Evolutionary conservation across 768 basidiomycete genomes (phyloP).

Genomic region (Amanita inopinata): DNA sequence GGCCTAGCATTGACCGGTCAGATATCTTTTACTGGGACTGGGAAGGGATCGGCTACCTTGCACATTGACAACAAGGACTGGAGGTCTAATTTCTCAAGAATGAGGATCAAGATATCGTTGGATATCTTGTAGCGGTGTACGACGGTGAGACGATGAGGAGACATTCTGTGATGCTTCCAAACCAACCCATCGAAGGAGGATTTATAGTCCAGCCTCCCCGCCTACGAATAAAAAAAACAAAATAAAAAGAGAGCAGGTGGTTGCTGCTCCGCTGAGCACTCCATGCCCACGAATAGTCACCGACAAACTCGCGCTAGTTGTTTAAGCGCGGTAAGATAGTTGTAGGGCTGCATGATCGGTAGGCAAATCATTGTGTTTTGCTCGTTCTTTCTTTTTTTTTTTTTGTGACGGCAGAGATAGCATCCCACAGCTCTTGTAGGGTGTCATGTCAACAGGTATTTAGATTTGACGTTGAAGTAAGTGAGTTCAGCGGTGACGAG

Average conservation of each 20-base stretch:
- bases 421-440: conserved; percentile 29
- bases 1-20: conserved; percentile 23
- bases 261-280: conserved; percentile 33
- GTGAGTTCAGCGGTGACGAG: conserved; percentile 29
- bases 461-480: conserved; percentile 25
- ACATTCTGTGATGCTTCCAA: conserved; percentile 27
- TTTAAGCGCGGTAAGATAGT: conserved; percentile 31
- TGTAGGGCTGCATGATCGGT: conserved; percentile 34
- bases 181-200: conserved; percentile 21
- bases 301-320: conserved; percentile 32
- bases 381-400: conserved; percentile 36
- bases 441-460: conserved; percentile 48
- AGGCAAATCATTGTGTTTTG: conserved; percentile 39
- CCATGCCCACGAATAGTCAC: conserved; percentile 27
- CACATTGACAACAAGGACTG: conserved; percentile 35
- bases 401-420: conserved; percentile 37
- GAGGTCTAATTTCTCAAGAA: conserved; percentile 41
- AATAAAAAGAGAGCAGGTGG: conserved; percentile 27
- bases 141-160: conserved; percentile 32
- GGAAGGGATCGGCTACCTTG: conserved; percentile 23
- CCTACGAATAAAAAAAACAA: conserved; percentile 32
- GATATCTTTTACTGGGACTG: conserved; percentile 7
- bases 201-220: conserved; percentile 35
- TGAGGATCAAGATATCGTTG: conserved; percentile 40
- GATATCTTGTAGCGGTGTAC: conserved; percentile 39